A percentile compares a stretch with the other conserved stretches of the same genome.
Conservation (phyloP, 352 stramenopile species). For the Pythium sp. region DNA sequence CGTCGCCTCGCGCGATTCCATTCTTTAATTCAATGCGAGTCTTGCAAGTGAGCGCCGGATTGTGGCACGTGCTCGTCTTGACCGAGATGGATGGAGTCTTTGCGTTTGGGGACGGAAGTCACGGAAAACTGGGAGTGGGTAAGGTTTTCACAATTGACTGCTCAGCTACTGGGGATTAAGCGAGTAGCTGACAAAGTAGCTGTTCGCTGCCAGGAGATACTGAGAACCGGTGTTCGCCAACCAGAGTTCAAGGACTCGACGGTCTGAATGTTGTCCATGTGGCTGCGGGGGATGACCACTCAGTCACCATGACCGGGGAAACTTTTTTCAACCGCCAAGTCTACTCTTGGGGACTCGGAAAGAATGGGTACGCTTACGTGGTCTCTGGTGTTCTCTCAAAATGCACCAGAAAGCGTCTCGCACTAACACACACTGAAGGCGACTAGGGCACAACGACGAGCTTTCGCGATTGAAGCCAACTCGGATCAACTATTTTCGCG, state of each 20-base stretch:
- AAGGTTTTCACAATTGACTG: conserved; percentile 3
- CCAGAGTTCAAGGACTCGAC: conserved; percentile 42
- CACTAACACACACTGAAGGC: conserved; percentile 24
- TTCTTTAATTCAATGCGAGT: conserved; percentile 61
- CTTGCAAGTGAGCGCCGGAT: conserved; percentile 45
- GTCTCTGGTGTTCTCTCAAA: not conserved
- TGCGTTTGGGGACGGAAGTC: conserved; percentile 58
- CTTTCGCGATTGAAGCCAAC: conserved; percentile 51
- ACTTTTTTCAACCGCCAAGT: conserved; percentile 71
- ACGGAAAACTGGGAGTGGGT: conserved; percentile 68
- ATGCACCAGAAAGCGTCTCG: not conserved
- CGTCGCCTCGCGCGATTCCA: conserved; percentile 41
- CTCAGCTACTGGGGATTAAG: not conserved
- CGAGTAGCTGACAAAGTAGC: not conserved
- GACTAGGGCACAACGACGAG: conserved; percentile 66
- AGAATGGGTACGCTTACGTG: conserved; percentile 43
- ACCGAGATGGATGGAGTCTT: conserved; percentile 71
- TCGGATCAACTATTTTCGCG: conserved; percentile 68
- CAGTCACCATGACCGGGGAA: conserved; percentile 57
- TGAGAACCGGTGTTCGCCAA: conserved; percentile 32
- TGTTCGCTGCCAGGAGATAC: conserved; percentile 36
- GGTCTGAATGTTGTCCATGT: conserved; percentile 56
- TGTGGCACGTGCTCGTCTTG: conserved; percentile 64
- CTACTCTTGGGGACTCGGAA: conserved; percentile 72
- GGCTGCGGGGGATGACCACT: conserved; percentile 67